Percentiles rank a stretch among this genome's conserved stretches.
Evolutionary conservation across 2,329 filamentous ascomycete genomes (phyloP).

Genomic region (Colletotrichum cordylinicola): DNA sequence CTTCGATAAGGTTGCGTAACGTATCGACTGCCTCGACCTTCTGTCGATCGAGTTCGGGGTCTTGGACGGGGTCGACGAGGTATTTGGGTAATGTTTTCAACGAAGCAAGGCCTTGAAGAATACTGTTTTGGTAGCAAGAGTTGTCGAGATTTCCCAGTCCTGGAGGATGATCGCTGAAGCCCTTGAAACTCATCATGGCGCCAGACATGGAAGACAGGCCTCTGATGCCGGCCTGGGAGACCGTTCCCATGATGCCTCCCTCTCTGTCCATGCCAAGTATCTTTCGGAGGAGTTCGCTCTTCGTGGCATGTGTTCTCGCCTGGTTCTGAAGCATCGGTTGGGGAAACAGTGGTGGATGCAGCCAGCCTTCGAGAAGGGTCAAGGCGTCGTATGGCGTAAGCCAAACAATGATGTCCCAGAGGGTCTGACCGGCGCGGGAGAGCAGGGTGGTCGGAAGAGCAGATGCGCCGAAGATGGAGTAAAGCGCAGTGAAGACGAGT

Average conservation of each 20-base stretch:
- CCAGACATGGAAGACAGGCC: constrained; percentile 59
- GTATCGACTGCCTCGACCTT: constrained; percentile 35
- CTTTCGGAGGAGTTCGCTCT: constrained; percentile 69
- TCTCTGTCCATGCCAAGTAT: constrained; percentile 64
- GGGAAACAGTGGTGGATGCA: constrained; percentile 51
- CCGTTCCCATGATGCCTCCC: constrained; percentile 59
- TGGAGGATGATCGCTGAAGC: constrained; percentile 51
- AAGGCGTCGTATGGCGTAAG: constrained; percentile 62
- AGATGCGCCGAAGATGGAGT: constrained; percentile 39
- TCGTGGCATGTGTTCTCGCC: constrained; percentile 57
- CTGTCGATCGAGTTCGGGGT: constrained; percentile 18
- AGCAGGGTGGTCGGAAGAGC: constrained; percentile 32
- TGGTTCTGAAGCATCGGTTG: constrained; percentile 41
- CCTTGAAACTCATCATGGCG: constrained; percentile 43
- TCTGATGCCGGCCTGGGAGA: constrained; percentile 63
- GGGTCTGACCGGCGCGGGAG: constrained; percentile 41
- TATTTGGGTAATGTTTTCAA: constrained; percentile 73
- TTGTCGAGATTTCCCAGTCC: constrained; percentile 93
- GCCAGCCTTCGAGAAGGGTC: constrained; percentile 61
- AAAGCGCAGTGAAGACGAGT: constrained; percentile 36
- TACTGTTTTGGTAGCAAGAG: constrained; percentile 97
- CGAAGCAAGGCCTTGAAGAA: constrained; percentile 84
- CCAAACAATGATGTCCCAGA: constrained; percentile 68
- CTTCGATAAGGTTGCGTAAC: constrained; percentile 70
- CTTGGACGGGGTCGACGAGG: constrained; percentile 53